Percentiles rank a stretch among this genome's conserved stretches.
Evolutionary conservation across 23 red algal species (phyloP).

Genomic region (Gracilaria vermiculophylla): DNA sequence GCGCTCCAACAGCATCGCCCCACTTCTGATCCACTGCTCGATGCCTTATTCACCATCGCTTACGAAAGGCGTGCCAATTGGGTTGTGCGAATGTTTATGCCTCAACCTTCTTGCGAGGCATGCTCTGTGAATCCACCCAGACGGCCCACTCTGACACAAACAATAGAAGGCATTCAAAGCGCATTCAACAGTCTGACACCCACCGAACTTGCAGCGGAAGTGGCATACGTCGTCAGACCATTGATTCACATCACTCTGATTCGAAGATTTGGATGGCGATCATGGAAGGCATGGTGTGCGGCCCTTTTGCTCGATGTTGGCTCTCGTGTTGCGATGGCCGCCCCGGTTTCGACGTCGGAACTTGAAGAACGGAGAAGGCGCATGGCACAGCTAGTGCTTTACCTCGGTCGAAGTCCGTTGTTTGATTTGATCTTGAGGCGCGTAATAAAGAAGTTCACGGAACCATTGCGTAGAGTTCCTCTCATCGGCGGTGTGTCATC

Average conservation of each 20-base stretch:
- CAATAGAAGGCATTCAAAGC: conserved; percentile 14
- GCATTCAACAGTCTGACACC: conserved; percentile 1
- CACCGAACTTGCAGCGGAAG: conserved; percentile 50
- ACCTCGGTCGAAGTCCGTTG: conserved; percentile 52
- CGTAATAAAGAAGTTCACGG: conserved; percentile 32
- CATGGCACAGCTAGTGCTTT: conserved; percentile 58
- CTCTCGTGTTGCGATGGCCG: conserved; percentile 37
- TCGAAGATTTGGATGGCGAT: conserved; percentile 62
- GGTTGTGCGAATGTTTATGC: conserved; percentile 55
- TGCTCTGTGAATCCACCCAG: conserved; percentile 3
- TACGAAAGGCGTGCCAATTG: conserved; percentile 61
- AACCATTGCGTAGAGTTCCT: conserved; percentile 45
- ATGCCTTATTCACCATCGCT: conserved; percentile 37
- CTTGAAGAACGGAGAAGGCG: conserved; percentile 35
- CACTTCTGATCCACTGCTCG: conserved; percentile 38
- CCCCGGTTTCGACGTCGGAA: conserved; percentile 9
- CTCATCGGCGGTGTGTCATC: conserved; percentile 37
- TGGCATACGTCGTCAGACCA: conserved; percentile 37
- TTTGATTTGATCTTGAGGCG: conserved; percentile 50
- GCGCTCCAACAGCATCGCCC: background rate
- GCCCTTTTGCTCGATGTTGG: conserved; percentile 34
- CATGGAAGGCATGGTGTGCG: conserved; percentile 47
- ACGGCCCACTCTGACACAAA: background rate
- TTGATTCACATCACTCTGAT: conserved; percentile 49
- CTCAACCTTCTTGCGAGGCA: conserved; percentile 22